Conservation (phyloP, 1,139 yeast species). For the Geotrichum restrictum region DNA sequence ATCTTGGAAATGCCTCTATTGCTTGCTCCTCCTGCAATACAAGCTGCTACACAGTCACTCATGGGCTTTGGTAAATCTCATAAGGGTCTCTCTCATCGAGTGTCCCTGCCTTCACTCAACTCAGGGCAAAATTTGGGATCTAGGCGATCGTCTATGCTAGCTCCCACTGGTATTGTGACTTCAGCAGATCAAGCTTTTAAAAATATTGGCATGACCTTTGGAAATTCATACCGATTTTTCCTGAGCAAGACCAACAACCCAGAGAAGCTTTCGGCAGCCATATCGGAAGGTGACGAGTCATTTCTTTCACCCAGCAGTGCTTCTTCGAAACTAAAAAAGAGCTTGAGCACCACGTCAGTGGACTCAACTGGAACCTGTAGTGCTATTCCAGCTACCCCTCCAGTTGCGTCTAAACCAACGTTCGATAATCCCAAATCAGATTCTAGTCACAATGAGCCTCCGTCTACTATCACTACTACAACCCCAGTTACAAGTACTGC, state of each 20-base stretch:
- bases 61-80: neutral
- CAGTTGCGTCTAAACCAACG: neutral
- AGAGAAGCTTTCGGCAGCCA: neutral
- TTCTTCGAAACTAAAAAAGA: neutral
- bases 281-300: constrained; percentile 1
- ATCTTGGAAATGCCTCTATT: constrained; percentile 11
- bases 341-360: neutral
- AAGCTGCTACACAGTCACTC: neutral
- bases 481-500: neutral
- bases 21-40: neutral
- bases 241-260: constrained; percentile 32
- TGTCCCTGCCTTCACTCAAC: constrained; percentile 2
- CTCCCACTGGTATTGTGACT: constrained; percentile 32
- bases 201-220: constrained; percentile 35
- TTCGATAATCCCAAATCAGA: neutral
- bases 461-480: neutral
- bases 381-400: constrained; percentile 17
- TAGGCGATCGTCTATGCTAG: constrained; percentile 19
- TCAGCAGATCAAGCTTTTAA: constrained; percentile 36
- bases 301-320: constrained; percentile 11
- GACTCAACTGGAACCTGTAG: constrained; percentile 12
- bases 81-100: constrained; percentile 1
- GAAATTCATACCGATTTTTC: constrained; percentile 36
- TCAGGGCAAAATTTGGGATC: constrained; percentile 11
- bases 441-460: neutral